Conservation (phyloP, 306 rosid species). For the Oxytropis ochrocephala region DNA sequence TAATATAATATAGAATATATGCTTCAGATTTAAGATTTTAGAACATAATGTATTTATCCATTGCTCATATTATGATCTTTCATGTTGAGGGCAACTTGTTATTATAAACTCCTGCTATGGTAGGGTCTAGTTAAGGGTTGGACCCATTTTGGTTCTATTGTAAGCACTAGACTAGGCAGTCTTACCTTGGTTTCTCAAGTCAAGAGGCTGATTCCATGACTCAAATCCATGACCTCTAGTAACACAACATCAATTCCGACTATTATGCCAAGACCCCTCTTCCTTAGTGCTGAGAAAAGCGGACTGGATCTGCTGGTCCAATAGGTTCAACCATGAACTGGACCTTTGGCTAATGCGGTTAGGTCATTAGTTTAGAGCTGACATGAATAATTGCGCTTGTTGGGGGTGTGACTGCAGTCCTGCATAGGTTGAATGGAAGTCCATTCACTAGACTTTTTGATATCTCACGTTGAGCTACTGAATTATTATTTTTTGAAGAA, state of each 20-base stretch:
- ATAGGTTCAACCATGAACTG: background rate
- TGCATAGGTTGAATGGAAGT: background rate
- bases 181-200: background rate
- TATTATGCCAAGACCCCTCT: background rate
- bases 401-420: background rate
- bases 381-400: background rate
- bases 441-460: background rate
- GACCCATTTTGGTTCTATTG: background rate
- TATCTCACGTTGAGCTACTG: background rate
- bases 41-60: background rate
- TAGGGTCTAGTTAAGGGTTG: background rate
- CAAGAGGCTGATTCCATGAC: background rate
- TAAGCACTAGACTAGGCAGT: too few relatives aligned
- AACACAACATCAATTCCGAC: background rate
- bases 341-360: background rate
- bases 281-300: background rate
- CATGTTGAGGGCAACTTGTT: background rate
- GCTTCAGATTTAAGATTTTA: background rate
- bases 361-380: background rate
- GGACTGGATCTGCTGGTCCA: background rate
- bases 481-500: slow-evolving; percentile 6
- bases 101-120: background rate
- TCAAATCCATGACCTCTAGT: background rate
- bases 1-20: background rate
- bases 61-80: background rate